These are phyloP conservation scores for Pseudocercospora fijiensis DNA, from an alignment of 2,329 filamentous ascomycete species.

Conservation along the genomic window DNA sequence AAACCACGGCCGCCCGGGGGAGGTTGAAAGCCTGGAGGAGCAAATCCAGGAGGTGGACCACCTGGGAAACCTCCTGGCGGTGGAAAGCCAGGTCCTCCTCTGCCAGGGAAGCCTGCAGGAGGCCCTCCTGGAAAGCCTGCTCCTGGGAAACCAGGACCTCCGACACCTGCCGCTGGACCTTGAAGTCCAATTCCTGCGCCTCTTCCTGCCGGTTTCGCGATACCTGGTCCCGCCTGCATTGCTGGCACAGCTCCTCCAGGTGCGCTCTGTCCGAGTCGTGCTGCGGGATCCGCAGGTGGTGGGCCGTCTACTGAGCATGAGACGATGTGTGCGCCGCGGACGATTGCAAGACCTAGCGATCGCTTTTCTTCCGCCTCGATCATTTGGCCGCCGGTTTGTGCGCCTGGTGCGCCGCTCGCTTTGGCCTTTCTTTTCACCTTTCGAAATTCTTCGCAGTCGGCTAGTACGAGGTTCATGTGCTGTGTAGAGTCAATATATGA, in stretches of 20 bases:
- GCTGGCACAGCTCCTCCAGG: conserved; percentile 67
- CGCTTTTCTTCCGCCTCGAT: conserved; percentile 95
- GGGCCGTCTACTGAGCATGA: conserved; percentile 94
- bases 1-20: conserved; percentile 46
- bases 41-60: conserved; percentile 31
- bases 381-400: conserved; percentile 52
- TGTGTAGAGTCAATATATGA: conserved; percentile 42
- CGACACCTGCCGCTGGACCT: conserved; percentile 85
- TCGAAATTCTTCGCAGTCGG: conserved; percentile 97
- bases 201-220: conserved; percentile 85
- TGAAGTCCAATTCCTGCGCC: conserved; percentile 75
- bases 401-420: conserved; percentile 67
- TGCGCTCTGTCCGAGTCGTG: conserved; percentile 76
- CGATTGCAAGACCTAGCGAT: conserved; percentile 90
- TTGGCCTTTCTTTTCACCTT: conserved; percentile 80
- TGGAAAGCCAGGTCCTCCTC: conserved; percentile 38
- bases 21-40: conserved; percentile 67
- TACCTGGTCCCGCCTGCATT: conserved; percentile 79
- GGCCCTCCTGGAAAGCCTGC: conserved; percentile 44
- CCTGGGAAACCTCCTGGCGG: conserved; percentile 33
- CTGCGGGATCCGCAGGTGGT: conserved; percentile 87
- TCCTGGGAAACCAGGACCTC: conserved; percentile 67
- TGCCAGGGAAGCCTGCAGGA: conserved; percentile 32
- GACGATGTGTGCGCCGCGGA: conserved; percentile 91
- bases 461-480: conserved; percentile 99